These are phyloP conservation scores for Cyberlindnera nakhonratchasimensis DNA, from an alignment of 805 yeast species.

Conservation along the genomic window DNA sequence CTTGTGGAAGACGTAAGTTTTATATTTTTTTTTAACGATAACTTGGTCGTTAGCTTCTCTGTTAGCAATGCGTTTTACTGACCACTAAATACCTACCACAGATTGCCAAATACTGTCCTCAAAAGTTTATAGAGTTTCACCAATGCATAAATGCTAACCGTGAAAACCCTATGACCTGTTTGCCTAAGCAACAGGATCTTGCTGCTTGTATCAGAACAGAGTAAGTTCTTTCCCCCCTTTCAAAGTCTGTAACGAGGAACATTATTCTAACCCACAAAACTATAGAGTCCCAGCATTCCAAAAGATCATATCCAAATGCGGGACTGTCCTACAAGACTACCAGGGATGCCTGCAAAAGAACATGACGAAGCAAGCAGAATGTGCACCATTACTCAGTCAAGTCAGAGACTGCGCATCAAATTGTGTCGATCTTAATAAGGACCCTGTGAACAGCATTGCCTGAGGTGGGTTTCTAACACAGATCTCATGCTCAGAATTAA, in stretches of 20 bases:
- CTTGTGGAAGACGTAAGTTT: conserved; percentile 64
- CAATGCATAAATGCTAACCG: conserved; percentile 62
- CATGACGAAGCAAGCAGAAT: conserved; percentile 42
- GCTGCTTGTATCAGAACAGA: conserved; percentile 57
- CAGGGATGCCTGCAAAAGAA: conserved; percentile 59
- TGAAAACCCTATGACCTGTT: conserved; percentile 49
- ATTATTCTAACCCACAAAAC: neutral
- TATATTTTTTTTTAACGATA: neutral
- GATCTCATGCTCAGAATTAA: too few relatives aligned
- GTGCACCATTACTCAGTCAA: conserved; percentile 49
- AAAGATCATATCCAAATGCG: conserved; percentile 61
- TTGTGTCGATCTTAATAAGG: conserved; percentile 31
- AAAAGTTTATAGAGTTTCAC: conserved; percentile 67
- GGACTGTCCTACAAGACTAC: conserved; percentile 53
- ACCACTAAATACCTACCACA: conserved; percentile 11
- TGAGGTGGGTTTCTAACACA: neutral
- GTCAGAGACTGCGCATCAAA: conserved; percentile 62
- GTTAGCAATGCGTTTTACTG: neutral
- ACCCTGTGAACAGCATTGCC: conserved; percentile 16
- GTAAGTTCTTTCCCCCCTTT: conserved; percentile 11
- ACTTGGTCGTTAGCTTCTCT: too few relatives aligned
- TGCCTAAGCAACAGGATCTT: conserved; percentile 50
- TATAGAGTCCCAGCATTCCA: conserved; percentile 64
- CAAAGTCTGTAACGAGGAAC: neutral
- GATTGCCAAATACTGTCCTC: conserved; percentile 74